Evolutionary conservation across 1,139 yeast species (phyloP), one percentile per base, ranked within the genome.

Genomic region (Yamadazyma trypodendri): DNA sequence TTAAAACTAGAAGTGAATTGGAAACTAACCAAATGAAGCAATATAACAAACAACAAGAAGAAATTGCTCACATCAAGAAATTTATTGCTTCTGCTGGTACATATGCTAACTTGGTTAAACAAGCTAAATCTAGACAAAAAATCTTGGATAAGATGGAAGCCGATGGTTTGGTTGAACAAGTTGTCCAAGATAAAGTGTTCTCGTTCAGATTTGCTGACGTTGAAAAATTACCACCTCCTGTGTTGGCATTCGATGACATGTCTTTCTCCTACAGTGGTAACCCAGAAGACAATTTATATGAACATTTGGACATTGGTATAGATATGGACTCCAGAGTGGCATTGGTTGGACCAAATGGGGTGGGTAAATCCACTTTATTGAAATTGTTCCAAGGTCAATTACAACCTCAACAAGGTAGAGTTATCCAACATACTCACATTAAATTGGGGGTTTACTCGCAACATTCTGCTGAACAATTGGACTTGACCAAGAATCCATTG

Each of bases 31-130:
- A 92, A 77, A 92, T 86, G 96, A 94, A 92, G 74, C 96, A 89
- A 66, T 92, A 92, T 72, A 66, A 71, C 59, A 94, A 92, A 71
- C 97, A 92, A 76, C 98, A 94, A 75, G 98, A 94, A 69, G 98
- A 92, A 79, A 92, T 94, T 61, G 89, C 83, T 32, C 98, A 92
- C 68, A 94, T 94, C 68, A 94, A 92, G 78, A 92, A 92, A 73
- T 92, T 92, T 64, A 94, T 92, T 72, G 98, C 98, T 37, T 86
- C 96, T 53, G 98, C 98, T 47, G 98, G 99, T 90, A 94, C 98
- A 44, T 94, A 92, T 72, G 98, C 99, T 47, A 94, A 94, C 72
- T 78, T 92, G 76, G 98, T 94, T 43, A 87, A 86, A 68, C 98
- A 92, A 73, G 99, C 99, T 48, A 92, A 92, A 70, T 92, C 98